Percentiles rank a stretch among this genome's conserved stretches.
Conservation (phyloP, 2,329 filamentous ascomycete genomes). For the Cladosporium sp. region DNA sequence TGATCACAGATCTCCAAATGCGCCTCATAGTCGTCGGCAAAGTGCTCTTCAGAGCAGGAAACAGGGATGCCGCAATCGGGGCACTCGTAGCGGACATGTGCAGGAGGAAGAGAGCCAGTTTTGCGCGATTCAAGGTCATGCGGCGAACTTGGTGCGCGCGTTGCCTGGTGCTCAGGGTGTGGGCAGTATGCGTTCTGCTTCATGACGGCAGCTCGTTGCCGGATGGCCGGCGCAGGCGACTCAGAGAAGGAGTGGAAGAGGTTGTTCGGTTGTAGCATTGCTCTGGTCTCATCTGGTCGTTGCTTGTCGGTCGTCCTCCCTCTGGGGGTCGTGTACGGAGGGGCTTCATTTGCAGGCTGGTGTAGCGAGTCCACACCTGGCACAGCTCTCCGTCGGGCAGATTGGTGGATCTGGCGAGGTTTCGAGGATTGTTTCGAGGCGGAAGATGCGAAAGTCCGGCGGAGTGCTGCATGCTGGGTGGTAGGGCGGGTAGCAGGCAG, state of each 20-base stretch:
- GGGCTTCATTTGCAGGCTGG: conserved; percentile 12
- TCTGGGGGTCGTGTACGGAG: conserved; percentile 3
- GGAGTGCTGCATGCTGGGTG: conserved; percentile 18
- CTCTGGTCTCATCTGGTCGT: neutral
- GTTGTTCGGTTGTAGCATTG: conserved; percentile 17
- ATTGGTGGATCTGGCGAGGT: conserved; percentile 27
- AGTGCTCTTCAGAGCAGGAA: conserved; percentile 92
- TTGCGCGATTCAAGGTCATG: conserved; percentile 64
- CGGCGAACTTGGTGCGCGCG: conserved; percentile 65
- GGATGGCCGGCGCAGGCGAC: conserved; percentile 86
- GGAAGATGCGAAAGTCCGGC: conserved; percentile 26
- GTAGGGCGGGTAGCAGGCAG: conserved; percentile 15
- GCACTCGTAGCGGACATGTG: conserved; percentile 89
- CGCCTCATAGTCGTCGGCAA: conserved; percentile 91
- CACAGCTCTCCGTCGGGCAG: conserved; percentile 24
- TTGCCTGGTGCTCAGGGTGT: conserved; percentile 81
- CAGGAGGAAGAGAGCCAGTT: conserved; percentile 63
- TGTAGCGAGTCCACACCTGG: conserved; percentile 23
- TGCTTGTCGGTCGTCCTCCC: conserved; percentile 15
- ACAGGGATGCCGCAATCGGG: conserved; percentile 93
- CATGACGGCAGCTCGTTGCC: conserved; percentile 85
- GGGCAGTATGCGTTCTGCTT: conserved; percentile 91
- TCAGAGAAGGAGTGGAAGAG: conserved; percentile 90
- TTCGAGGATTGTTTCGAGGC: conserved; percentile 25
- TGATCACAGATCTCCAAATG: conserved; percentile 93